Evolutionary conservation across 495 filamentous ascomycete species (phyloP).

Genomic region (Podospora bellae-mahoneyi): DNA sequence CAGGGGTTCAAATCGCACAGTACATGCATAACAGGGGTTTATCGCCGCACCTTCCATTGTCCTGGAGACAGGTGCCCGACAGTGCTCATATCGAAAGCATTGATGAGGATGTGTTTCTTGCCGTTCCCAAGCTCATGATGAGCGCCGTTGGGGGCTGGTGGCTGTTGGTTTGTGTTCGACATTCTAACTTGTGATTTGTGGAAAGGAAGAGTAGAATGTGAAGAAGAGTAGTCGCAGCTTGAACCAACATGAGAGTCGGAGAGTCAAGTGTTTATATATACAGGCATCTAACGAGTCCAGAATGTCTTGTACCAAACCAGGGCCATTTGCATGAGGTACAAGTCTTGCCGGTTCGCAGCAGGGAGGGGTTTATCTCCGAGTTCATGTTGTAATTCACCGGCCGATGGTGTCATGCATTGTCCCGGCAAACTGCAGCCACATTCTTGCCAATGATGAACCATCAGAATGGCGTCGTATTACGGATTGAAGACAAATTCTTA

Average conservation of each 20-base stretch:
- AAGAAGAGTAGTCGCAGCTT: not conserved
- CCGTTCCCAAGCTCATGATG: conserved; percentile 15
- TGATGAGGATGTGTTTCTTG: conserved; percentile 44
- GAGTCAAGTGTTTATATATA: not conserved
- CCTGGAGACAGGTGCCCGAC: conserved; percentile 44
- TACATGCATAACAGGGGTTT: not conserved
- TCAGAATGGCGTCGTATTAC: conserved; percentile 3
- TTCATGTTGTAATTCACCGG: conserved; percentile 10
- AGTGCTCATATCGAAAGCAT: conserved; percentile 48
- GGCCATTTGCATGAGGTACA: not conserved
- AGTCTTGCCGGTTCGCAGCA: not conserved
- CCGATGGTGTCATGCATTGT: conserved; percentile 6
- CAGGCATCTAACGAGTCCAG: not conserved
- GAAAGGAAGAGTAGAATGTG: not conserved
- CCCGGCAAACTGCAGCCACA: not conserved
- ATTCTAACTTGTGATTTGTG: not conserved
- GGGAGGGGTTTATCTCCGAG: not conserved
- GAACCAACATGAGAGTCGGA: not conserved
- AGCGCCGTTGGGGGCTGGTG: not conserved
- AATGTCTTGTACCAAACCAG: not conserved
- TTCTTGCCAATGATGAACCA: not conserved
- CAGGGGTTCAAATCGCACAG: too few relatives aligned
- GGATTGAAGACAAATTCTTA: not conserved
- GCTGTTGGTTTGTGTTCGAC: not conserved
- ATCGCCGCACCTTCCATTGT: conserved; percentile 45